Percentiles rank a stretch among this genome's conserved stretches.
phyloP scores from a whole-genome alignment of 1,284 basidiomycete genomes.

The Papiliotrema nemorosa region DNA sequence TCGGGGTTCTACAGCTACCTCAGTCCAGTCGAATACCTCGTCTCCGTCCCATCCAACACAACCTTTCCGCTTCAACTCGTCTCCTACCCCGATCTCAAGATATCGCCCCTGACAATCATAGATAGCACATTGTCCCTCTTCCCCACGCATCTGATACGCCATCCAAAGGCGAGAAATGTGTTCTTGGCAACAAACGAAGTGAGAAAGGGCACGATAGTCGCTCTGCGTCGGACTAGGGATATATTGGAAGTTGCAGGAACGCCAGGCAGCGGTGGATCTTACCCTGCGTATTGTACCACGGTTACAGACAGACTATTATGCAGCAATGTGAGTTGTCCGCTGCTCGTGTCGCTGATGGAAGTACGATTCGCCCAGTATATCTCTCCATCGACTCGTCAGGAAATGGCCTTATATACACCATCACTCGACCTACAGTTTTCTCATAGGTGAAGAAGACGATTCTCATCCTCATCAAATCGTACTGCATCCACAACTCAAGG shows the following conservation, averaged over 20 bases:
- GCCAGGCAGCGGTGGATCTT: background rate
- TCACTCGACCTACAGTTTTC: background rate
- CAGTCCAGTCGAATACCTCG: too few relatives aligned
- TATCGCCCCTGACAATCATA: too few relatives aligned
- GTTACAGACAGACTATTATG: background rate
- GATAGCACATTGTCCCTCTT: background rate
- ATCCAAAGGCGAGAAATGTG: background rate
- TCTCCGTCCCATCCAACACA: too few relatives aligned
- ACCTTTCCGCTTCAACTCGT: too few relatives aligned
- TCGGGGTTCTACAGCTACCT: too few relatives aligned
- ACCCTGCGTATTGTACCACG: background rate
- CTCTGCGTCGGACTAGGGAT: background rate
- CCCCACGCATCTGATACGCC: constrained; percentile 1
- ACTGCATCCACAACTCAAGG: background rate
- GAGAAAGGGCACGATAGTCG: background rate
- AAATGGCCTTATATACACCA: background rate
- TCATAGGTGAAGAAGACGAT: too few relatives aligned
- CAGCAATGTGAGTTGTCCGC: background rate
- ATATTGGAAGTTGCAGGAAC: background rate
- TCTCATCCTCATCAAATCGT: constrained; percentile 11
- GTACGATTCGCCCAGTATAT: constrained; percentile 6
- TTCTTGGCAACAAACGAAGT: constrained; percentile 7
- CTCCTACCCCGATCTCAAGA: too few relatives aligned
- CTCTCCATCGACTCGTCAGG: background rate
- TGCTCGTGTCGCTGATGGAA: background rate